Base-by-base conservation (phyloP, 106 monocot genomes). In the Apostasia ramifera region DNA sequence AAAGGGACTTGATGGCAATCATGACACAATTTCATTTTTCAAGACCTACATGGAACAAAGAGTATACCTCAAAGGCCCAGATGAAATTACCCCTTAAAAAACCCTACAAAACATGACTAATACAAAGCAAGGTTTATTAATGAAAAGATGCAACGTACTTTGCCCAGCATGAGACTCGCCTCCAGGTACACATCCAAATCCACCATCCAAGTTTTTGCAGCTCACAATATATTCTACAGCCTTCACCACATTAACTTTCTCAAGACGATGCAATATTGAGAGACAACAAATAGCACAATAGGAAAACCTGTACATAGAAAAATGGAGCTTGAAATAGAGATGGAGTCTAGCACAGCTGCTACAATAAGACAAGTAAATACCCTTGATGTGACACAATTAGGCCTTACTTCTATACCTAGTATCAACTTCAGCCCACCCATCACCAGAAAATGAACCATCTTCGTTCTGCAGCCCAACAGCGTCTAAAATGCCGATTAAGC, bases 151-250 rank as follows among this genome's bases (percentile, higher is more conserved):
- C 38, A 55, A 40, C 83, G 73, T 88, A 93, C 98, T 90, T 83
- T 98, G 98, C 7, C 90, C 92, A 49, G 98, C 90, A 80, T 98
- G 98, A 74, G 90, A 98, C 70, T 98, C 98, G 55, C 90, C 92
- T 55, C 93, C 98, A 62, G 92, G 87, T 56, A 78, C 77, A 66
- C 77, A 80, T 53, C 98, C 98, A 87, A 98, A 98, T 63, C 98
- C 98, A 71, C 93, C 98, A 77, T 98, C 98, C 47, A 90, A 58
- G 62, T 93, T 93, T 72, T 99, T 90, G 74, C 98, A 99, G 83
- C 93, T 90, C 11, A 93, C 81, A 65, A 99, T 85, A 45, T 81
- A 99, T 45, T 76, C 72, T 62, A 99, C 98, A 74, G 98, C 93
- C 78, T 99, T 99, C 61, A 69, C 83, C 63, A 93, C 85, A 75